Percentiles rank a stretch among this genome's conserved stretches.
These are phyloP conservation scores for Pythium dissotocum DNA, from an alignment of 352 stramenopile genomes.

Conservation along the genomic window DNA sequence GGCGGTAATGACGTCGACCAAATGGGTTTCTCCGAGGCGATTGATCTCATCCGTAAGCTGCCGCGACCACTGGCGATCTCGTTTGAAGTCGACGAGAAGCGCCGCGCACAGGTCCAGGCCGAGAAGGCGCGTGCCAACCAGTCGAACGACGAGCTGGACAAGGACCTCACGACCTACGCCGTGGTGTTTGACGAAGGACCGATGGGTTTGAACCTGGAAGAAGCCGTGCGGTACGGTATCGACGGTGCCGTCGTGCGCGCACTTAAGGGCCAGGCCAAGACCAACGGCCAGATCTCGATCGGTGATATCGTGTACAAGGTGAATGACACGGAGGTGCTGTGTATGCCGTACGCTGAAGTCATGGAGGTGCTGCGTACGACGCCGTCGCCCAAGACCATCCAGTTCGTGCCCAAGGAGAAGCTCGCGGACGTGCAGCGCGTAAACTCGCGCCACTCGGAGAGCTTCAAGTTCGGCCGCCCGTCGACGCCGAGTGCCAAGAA, in stretches of 20 bases:
- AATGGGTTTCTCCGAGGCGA: slow-evolving; percentile 82
- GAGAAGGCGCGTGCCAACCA: slow-evolving; percentile 66
- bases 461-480: slow-evolving; percentile 52
- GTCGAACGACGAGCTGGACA: slow-evolving; percentile 76
- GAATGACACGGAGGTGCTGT: slow-evolving; percentile 80
- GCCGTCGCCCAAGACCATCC: slow-evolving; percentile 68
- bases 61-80: slow-evolving; percentile 76
- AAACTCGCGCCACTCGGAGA: slow-evolving; percentile 81
- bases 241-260: slow-evolving; percentile 79
- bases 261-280: slow-evolving; percentile 83
- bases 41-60: slow-evolving; percentile 85
- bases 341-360: slow-evolving; percentile 84
- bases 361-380: slow-evolving; percentile 79
- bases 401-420: slow-evolving; percentile 87
- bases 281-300: slow-evolving; percentile 78
- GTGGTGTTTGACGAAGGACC: slow-evolving; percentile 85
- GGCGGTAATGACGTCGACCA: slow-evolving; percentile 70
- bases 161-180: slow-evolving; percentile 78
- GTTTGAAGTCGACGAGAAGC: slow-evolving; percentile 75
- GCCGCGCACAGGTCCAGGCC: slow-evolving; percentile 53
- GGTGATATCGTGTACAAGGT: slow-evolving; percentile 89
- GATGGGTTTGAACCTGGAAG: slow-evolving; percentile 86
- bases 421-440: slow-evolving; percentile 81
- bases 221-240: slow-evolving; percentile 81
- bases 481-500: slow-evolving; percentile 57